phyloP scores from a whole-genome alignment of 1,284 basidiomycete genomes.

The Cystobasidiaceae sp. region DNA sequence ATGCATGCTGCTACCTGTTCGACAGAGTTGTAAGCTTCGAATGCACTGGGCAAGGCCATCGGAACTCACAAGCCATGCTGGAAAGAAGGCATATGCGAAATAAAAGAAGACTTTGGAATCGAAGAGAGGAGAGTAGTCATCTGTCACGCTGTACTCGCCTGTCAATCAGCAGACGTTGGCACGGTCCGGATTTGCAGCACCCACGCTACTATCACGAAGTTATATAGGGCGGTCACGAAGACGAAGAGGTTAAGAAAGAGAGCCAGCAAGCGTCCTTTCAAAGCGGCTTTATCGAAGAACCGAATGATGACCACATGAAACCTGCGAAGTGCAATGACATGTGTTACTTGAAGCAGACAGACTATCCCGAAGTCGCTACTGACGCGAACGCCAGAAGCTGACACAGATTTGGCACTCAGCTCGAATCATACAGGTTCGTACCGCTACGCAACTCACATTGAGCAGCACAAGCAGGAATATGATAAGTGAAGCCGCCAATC shows the following conservation, averaged over 20 bases:
- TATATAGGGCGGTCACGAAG: conserved; percentile 20
- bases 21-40: neutral
- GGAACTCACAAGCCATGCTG: conserved; percentile 3
- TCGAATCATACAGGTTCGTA: neutral
- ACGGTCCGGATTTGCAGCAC: no score
- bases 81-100: conserved; percentile 29
- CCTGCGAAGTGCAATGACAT: neutral
- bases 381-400: conserved; percentile 22
- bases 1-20: neutral
- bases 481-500: conserved; percentile 22
- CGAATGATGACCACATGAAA: neutral
- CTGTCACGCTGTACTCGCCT: no score
- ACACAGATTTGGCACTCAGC: no score
- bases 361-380: no score
- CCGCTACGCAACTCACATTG: neutral
- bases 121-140: conserved; percentile 11
- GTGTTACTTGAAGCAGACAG: no score
- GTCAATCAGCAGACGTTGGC: no score
- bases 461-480: conserved; percentile 13
- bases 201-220: conserved; percentile 27
- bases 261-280: conserved; percentile 2
- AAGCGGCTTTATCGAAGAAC: neutral
- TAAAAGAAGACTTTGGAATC: conserved; percentile 26
- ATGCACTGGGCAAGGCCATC: neutral
- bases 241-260: conserved; percentile 24